Conservation (phyloP, 805 yeast species). For the Candida ovalis region DNA sequence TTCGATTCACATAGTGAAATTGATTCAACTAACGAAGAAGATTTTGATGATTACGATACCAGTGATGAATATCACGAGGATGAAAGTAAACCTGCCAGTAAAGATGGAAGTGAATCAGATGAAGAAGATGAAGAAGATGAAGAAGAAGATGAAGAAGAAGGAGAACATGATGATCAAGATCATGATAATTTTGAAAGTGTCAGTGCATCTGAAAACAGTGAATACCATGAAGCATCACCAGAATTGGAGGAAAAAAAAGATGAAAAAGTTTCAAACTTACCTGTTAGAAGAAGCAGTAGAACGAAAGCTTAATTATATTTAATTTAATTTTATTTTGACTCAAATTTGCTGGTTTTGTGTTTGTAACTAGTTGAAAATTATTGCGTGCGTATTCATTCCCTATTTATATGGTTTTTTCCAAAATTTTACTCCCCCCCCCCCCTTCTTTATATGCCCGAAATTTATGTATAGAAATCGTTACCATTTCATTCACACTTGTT, state of each 20-base stretch:
- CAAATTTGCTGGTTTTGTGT: no score
- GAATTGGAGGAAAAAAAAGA: conserved; percentile 1
- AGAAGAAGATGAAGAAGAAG: background rate
- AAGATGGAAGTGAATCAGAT: background rate
- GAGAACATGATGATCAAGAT: background rate
- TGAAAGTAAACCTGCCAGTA: background rate
- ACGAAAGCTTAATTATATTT: background rate
- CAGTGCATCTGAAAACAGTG: background rate
- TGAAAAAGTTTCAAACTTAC: background rate
- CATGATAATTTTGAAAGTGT: background rate
- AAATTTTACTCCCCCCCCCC: no score
- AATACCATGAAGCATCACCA: background rate
- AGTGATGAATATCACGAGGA: conserved; percentile 10
- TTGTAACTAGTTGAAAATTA: no score
- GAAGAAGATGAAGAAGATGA: conserved; percentile 6
- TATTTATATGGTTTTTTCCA: no score
- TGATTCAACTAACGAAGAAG: conserved; percentile 19
- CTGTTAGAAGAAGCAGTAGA: background rate
- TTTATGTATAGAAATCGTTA: no score
- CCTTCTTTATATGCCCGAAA: no score
- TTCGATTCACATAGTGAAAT: conserved; percentile 26
- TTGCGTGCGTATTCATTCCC: no score
- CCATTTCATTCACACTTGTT: no score
- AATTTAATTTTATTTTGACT: background rate
- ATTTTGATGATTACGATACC: conserved; percentile 10